phyloP scores from a whole-genome alignment of 345 rosid species.

The Populus simonii region DNA sequence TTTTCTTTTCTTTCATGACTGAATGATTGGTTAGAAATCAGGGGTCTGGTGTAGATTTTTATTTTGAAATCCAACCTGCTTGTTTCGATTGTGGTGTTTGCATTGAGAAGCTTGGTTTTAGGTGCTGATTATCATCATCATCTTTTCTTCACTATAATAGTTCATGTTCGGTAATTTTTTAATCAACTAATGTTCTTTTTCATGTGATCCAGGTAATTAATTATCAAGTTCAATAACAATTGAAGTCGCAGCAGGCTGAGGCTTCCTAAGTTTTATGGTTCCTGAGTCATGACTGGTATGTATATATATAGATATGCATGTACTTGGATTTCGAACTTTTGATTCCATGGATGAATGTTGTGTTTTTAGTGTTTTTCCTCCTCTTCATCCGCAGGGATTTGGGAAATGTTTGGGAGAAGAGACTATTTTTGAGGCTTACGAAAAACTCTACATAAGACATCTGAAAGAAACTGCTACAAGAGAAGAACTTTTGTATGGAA shows the following conservation, averaged over 20 bases:
- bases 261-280: constrained; percentile 38
- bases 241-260: constrained; percentile 78
- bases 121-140: too few relatives aligned
- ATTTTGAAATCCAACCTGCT: background rate
- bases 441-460: constrained; percentile 23
- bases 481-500: constrained; percentile 65
- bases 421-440: constrained; percentile 27
- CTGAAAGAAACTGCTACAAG: constrained; percentile 21
- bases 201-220: constrained; percentile 25
- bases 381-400: constrained; percentile 24
- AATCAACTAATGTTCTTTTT: constrained; percentile 5
- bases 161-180: background rate
- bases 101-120: background rate
- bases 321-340: background rate
- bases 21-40: background rate
- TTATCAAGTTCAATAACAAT: constrained; percentile 28
- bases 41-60: background rate
- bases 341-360: background rate
- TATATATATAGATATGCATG: background rate
- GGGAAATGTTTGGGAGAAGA: constrained; percentile 55
- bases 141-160: background rate
- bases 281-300: constrained; percentile 42
- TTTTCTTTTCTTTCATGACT: background rate
- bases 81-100: background rate
- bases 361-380: background rate